These are phyloP conservation scores for Apostasia ramifera DNA, from an alignment of 106 monocot genomes.

Conservation along the genomic window DNA sequence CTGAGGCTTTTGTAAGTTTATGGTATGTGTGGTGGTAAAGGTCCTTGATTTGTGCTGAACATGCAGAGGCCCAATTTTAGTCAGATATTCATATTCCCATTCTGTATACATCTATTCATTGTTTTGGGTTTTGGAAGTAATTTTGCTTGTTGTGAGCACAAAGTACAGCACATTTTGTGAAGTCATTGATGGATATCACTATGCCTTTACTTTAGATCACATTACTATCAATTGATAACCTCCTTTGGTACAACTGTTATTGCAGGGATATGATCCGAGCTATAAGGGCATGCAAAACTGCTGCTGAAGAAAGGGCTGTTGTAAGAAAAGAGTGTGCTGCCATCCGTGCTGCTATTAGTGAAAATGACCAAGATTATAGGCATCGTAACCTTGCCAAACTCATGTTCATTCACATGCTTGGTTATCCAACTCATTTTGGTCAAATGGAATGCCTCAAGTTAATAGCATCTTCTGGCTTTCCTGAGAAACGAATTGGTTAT, in stretches of 20 bases:
- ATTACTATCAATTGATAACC: neutral
- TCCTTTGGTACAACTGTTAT: neutral
- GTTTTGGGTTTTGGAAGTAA: too few species aligned
- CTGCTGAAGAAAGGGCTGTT: constrained; percentile 95
- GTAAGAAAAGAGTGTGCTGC: constrained; percentile 98
- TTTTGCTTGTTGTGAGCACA: too few species aligned
- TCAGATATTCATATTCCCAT: too few species aligned
- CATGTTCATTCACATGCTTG: constrained; percentile 99
- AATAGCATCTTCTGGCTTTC: constrained; percentile 88
- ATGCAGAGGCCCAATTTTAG: too few species aligned
- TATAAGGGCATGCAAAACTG: constrained; percentile 98
- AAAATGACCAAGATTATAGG: constrained; percentile 93
- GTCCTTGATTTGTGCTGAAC: too few species aligned
- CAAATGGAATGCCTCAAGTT: constrained; percentile 99
- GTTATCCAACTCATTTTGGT: constrained; percentile 92
- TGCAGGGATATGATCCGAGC: constrained; percentile 97
- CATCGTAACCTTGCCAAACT: constrained; percentile 97
- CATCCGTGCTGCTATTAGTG: constrained; percentile 93
- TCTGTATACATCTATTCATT: too few species aligned
- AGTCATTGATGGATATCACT: too few species aligned
- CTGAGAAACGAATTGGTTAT: constrained; percentile 97
- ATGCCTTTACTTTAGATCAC: neutral
- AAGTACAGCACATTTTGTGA: too few species aligned
- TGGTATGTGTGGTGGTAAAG: too few species aligned
- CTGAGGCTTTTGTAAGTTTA: too few species aligned